Conservation (phyloP, 164 flowering plant genomes). For the Macadamia integrifolia region DNA sequence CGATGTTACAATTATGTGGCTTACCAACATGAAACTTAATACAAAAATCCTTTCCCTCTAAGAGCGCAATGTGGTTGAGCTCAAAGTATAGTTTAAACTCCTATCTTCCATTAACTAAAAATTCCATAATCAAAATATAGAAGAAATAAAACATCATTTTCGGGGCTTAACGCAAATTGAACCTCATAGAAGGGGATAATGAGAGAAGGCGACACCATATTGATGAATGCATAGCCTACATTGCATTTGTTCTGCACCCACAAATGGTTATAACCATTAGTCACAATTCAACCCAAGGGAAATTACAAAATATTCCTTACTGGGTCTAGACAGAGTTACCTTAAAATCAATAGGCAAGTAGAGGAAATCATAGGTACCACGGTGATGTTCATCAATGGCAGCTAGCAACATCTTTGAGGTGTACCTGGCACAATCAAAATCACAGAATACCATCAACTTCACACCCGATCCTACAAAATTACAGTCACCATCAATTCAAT, state of each 20-base stretch:
- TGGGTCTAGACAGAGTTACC: slow-evolving; percentile 33
- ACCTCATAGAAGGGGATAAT: slow-evolving; percentile 87
- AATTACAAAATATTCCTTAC: not conserved
- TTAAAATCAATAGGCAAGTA: slow-evolving; percentile 98
- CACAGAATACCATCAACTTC: not conserved
- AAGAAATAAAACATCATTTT: not conserved
- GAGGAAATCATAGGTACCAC: slow-evolving; percentile 82
- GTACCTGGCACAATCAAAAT: slow-evolving; percentile 32
- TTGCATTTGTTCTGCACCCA: slow-evolving; percentile 91
- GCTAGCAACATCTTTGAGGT: slow-evolving; percentile 91
- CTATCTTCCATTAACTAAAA: not conserved
- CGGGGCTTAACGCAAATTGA: not conserved
- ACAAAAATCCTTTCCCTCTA: too few relatives aligned
- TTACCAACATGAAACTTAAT: too few relatives aligned
- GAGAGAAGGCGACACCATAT: slow-evolving; percentile 83
- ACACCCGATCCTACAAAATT: not conserved
- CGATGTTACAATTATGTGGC: not conserved
- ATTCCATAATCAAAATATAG: not conserved
- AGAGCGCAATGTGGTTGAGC: not conserved
- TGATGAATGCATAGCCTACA: slow-evolving; percentile 97
- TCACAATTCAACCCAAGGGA: slow-evolving; percentile 1
- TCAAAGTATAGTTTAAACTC: not conserved
- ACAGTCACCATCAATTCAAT: not conserved
- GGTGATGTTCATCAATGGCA: slow-evolving; percentile 78
- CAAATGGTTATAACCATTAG: slow-evolving; percentile 15